phyloP scores from a whole-genome alignment of 106 monocot genomes.

The Vanilla planifolia region DNA sequence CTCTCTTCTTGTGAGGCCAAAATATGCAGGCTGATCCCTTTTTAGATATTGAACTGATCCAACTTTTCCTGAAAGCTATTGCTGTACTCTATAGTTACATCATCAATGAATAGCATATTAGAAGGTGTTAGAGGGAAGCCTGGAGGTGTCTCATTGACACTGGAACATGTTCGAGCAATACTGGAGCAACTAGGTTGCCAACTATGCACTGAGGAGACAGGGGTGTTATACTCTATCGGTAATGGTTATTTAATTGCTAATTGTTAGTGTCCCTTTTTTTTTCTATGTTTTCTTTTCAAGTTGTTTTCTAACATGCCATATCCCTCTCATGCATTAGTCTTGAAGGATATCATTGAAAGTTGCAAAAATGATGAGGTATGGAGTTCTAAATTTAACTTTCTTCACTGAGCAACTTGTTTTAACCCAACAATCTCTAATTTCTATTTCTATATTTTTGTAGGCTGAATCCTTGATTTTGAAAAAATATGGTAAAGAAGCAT shows the following conservation, averaged over 20 bases:
- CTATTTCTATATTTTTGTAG: conserved; percentile 38
- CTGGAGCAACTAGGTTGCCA: conserved; percentile 60
- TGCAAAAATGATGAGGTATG: conserved; percentile 81
- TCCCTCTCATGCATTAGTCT: conserved; percentile 30
- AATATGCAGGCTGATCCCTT: too few relatives aligned
- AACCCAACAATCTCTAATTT: not conserved
- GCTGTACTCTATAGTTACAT: conserved; percentile 32
- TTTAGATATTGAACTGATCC: not conserved
- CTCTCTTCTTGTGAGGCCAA: too few relatives aligned
- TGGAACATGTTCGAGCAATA: conserved; percentile 44
- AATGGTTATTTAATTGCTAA: conserved; percentile 4
- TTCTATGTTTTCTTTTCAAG: not conserved
- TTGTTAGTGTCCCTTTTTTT: not conserved
- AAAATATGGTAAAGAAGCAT: conserved; percentile 72
- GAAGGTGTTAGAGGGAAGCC: conserved; percentile 53
- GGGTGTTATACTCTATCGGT: conserved; percentile 43
- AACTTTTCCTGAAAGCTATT: not conserved
- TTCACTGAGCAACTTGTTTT: not conserved
- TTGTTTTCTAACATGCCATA: conserved; percentile 2
- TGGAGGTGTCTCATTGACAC: conserved; percentile 48
- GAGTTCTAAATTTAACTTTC: not conserved
- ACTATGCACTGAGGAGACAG: conserved; percentile 28
- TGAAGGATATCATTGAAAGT: conserved; percentile 48
- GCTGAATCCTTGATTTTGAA: conserved; percentile 57
- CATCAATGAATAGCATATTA: conserved; percentile 63